Base-by-base conservation (phyloP, 352 stramenopile genomes). In the Pilasporangium apinafurcum region DNA sequence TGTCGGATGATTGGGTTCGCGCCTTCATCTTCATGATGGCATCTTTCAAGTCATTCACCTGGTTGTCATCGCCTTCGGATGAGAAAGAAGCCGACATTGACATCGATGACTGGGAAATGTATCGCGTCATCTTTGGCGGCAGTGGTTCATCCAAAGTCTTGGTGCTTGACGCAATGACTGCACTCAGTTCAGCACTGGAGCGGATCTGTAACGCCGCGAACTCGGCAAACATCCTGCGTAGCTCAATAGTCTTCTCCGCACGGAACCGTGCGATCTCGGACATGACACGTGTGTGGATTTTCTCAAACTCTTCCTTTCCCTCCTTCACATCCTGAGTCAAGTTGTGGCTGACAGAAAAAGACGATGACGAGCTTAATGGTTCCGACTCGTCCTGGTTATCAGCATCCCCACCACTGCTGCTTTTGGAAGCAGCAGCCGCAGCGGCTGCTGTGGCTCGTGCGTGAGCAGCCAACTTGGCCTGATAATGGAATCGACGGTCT, bases 401-500 rank as follows among this genome's bases (percentile, higher is more conserved):
- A 27, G 24, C 17, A n/a, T n/a, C n/a, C n/a, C n/a, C n/a, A n/a
- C n/a, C n/a, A n/a, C 35, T 46, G 18, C 36, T 44, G 16, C 37
- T 51, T 21, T 24, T 33, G 3, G 51, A 37, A 20, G 50, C 53
- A 14, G 22, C 29, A 16, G 67, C 61, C 3, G 45, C 36, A 17
- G 53, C 48, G 31, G 48, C 63, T 9, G 60, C 60, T 0, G 36
- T 47, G 25, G 53, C 60, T 21, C 58, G 62, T 5, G 48, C 33
- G 17, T 59, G 55, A 2, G 75, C 74, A 1, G 75, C 72, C 18
- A 92, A 53, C 50, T 87, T 79, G 30, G 80, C 77, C 43, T 90
- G 80, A 55, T 90, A 90, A 45, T 76, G 56, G 41, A 79, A 82
- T 1, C 80, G 77, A 1, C 80, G 80, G 59, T 92, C 80, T 30